phyloP scores from a whole-genome alignment of 2,329 filamentous ascomycete species.

The Microdochium bolleyi region DNA sequence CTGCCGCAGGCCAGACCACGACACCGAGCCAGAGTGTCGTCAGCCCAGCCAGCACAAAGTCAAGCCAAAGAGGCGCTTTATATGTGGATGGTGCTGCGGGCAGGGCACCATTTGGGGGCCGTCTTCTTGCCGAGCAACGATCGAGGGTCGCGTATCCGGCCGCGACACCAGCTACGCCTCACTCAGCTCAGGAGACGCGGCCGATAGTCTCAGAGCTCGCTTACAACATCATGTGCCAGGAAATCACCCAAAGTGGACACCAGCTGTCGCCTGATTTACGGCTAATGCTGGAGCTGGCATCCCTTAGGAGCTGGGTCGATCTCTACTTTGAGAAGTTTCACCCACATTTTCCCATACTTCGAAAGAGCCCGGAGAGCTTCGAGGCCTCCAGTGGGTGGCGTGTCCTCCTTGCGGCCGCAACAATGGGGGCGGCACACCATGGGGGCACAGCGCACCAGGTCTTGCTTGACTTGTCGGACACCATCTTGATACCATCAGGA shows the following conservation, averaged over 20 bases:
- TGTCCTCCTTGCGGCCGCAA: background rate
- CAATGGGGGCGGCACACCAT: too few relatives aligned
- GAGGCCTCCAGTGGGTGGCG: background rate
- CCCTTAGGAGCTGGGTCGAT: background rate
- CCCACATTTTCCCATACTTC: background rate
- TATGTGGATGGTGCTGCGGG: background rate
- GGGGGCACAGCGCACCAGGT: too few relatives aligned
- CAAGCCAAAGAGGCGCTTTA: background rate
- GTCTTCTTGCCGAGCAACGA: background rate
- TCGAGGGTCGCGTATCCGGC: background rate
- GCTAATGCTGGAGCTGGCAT: background rate
- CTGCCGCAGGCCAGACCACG: background rate
- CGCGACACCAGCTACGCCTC: background rate
- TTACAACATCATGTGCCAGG: background rate
- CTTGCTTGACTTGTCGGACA: too few relatives aligned
- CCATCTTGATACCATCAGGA: too few relatives aligned
- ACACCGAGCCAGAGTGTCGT: background rate
- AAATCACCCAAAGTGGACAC: background rate
- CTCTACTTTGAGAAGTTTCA: background rate
- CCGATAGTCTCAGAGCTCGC: background rate
- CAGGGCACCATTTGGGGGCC: background rate
- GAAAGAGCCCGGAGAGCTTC: background rate
- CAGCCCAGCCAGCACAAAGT: background rate
- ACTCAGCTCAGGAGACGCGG: background rate
- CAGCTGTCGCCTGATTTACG: background rate